Percentiles rank a stretch among this genome's conserved stretches.
Conservation (phyloP, 2,329 filamentous ascomycete species). For the Clarireedia monteithiana region DNA sequence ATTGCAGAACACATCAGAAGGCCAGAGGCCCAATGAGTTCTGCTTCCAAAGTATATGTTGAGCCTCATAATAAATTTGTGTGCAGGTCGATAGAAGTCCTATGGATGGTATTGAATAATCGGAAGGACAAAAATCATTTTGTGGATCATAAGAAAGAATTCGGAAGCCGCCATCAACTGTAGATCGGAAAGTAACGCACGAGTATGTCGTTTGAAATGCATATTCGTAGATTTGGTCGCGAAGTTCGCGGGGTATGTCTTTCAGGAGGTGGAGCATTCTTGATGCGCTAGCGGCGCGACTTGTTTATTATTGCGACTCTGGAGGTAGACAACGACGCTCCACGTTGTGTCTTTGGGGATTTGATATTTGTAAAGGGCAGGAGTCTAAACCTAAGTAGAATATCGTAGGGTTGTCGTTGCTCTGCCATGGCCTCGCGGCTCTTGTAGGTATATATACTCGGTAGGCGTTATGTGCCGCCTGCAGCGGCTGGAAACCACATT, state of each 20-base stretch:
- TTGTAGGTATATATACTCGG: no score
- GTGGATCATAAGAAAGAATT: slow-evolving; percentile 1
- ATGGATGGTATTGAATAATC: background rate
- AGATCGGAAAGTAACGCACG: background rate
- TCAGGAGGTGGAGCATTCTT: background rate
- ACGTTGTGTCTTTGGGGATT: background rate
- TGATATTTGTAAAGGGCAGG: background rate
- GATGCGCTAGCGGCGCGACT: background rate
- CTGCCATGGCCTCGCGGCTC: no score
- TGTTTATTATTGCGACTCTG: background rate
- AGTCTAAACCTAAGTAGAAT: background rate
- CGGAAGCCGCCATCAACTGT: background rate
- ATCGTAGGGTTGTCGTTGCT: background rate
- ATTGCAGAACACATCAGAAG: slow-evolving; percentile 3
- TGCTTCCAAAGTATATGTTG: background rate
- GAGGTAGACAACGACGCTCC: background rate
- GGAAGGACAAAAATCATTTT: slow-evolving; percentile 2
- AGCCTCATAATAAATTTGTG: background rate
- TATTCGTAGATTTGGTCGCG: slow-evolving; percentile 6
- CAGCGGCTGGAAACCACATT: no score
- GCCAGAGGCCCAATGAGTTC: slow-evolving; percentile 5
- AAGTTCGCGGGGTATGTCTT: slow-evolving; percentile 2
- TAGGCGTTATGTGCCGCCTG: no score
- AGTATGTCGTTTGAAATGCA: background rate
- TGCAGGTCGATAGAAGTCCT: background rate